These are phyloP conservation scores for Quercus agrifolia DNA, from an alignment of 306 rosid species.

Conservation along the genomic window DNA sequence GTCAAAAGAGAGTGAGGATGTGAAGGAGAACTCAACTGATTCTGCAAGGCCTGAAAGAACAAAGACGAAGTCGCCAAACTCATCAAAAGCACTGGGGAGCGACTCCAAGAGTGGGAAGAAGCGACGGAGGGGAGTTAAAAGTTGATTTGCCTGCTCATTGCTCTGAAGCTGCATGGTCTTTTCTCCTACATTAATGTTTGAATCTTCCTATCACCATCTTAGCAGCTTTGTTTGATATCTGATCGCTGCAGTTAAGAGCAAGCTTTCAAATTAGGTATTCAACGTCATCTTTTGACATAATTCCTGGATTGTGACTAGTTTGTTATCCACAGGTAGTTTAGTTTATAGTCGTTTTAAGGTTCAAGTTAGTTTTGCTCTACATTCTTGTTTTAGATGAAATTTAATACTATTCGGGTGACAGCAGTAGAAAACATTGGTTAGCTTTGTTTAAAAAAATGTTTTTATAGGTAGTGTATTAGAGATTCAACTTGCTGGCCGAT, in stretches of 20 bases:
- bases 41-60: conserved; percentile 33
- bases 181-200: conserved; percentile 11
- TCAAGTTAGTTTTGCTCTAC: conserved; percentile 20
- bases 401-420: conserved; percentile 30
- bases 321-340: conserved; percentile 38
- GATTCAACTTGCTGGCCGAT: neutral
- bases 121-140: conserved; percentile 52
- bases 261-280: conserved; percentile 30
- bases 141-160: conserved; percentile 10
- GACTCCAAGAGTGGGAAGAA: conserved; percentile 69
- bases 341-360: conserved; percentile 37
- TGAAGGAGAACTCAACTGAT: conserved; percentile 34
- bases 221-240: conserved; percentile 16
- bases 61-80: conserved; percentile 47
- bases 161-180: conserved; percentile 11
- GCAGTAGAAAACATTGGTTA: conserved; percentile 30
- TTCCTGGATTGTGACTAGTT: conserved; percentile 37
- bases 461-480: conserved; percentile 6
- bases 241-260: conserved; percentile 25
- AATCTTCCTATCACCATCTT: conserved; percentile 10
- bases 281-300: conserved; percentile 29
- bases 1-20: conserved; percentile 36
- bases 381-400: conserved; percentile 34
- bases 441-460: conserved; percentile 31
- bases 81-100: conserved; percentile 47